Percentiles rank a stretch among this genome's conserved stretches.
These are phyloP conservation scores for Tillandsia leiboldiana DNA, from an alignment of 176 grass and related monocot species.

Conservation along the genomic window DNA sequence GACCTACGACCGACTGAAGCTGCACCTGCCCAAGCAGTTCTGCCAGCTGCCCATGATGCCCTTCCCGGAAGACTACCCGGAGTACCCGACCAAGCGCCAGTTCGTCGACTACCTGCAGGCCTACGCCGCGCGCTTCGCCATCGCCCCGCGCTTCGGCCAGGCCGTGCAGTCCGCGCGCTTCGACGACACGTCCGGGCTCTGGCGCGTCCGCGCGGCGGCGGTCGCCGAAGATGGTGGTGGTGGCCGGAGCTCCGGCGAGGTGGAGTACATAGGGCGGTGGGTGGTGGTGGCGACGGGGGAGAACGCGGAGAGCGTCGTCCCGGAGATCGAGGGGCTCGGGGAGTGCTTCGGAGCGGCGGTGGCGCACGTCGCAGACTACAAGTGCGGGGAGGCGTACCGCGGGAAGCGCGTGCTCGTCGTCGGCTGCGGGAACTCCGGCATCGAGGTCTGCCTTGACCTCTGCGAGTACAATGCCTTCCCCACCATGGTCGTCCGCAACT, in stretches of 20 bases:
- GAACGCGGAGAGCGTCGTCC: constrained; percentile 53
- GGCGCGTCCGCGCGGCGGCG: constrained; percentile 35
- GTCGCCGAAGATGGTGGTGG: background rate
- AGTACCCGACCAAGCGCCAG: constrained; percentile 64
- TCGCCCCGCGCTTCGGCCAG: constrained; percentile 44
- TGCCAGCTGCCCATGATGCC: constrained; percentile 62
- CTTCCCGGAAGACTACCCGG: constrained; percentile 54
- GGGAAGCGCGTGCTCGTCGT: constrained; percentile 69
- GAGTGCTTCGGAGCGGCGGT: constrained; percentile 20
- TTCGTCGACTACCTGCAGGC: constrained; percentile 61
- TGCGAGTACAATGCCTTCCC: constrained; percentile 46
- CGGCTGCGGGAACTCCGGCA: constrained; percentile 81
- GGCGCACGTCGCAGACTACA: constrained; percentile 55
- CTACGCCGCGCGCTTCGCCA: constrained; percentile 49
- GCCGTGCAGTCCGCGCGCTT: constrained; percentile 43
- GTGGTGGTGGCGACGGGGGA: constrained; percentile 81
- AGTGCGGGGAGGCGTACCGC: constrained; percentile 40
- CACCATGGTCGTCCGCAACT: constrained; percentile 69
- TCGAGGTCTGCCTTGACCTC: constrained; percentile 88
- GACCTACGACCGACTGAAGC: constrained; percentile 74
- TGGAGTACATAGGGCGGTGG: constrained; percentile 81
- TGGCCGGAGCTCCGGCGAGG: constrained; percentile 19
- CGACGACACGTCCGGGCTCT: constrained; percentile 61
- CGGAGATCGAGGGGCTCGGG: constrained; percentile 39
- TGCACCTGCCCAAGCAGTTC: constrained; percentile 86